A percentile compares a stretch with the other conserved stretches of the same genome.
phyloP scores from a whole-genome alignment of 441 rosid genomes.

The Croton laevigatus region DNA sequence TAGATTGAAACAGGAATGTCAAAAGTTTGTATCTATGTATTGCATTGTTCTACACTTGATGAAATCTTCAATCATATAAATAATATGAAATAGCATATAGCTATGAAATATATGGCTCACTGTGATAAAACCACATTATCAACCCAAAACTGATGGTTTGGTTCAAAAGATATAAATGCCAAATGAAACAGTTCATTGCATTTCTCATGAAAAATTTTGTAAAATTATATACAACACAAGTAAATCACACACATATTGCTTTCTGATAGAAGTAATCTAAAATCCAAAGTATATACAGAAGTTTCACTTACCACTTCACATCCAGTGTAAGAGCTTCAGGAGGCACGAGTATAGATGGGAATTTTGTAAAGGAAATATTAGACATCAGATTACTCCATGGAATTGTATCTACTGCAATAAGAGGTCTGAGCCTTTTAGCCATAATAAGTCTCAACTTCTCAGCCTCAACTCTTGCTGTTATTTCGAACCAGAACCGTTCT shows the following conservation, averaged over 20 bases:
- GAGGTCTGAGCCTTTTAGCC: constrained; percentile 56
- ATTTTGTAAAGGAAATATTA: constrained; percentile 72
- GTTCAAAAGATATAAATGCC: background rate
- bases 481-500: constrained; percentile 64
- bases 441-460: constrained; percentile 48
- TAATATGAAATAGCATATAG: too few species aligned
- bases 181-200: background rate
- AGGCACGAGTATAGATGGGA: constrained; percentile 66
- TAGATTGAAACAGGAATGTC: too few species aligned
- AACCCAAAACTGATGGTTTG: too few species aligned
- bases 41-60: background rate
- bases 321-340: constrained; percentile 75
- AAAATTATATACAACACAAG: background rate
- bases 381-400: constrained; percentile 69
- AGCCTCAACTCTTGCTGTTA: constrained; percentile 51
- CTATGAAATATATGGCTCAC: too few species aligned
- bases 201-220: background rate
- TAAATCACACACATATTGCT: constrained; percentile 1
- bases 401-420: constrained; percentile 49
- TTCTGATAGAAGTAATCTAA: constrained; percentile 5
- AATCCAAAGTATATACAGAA: constrained; percentile 30
- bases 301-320: constrained; percentile 61
- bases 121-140: too few species aligned
- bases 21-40: background rate
- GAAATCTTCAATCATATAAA: too few species aligned